Evolutionary conservation across 2,329 filamentous ascomycete species (phyloP), one percentile per base, ranked within the genome.

Genomic region (Botrytis porri): DNA sequence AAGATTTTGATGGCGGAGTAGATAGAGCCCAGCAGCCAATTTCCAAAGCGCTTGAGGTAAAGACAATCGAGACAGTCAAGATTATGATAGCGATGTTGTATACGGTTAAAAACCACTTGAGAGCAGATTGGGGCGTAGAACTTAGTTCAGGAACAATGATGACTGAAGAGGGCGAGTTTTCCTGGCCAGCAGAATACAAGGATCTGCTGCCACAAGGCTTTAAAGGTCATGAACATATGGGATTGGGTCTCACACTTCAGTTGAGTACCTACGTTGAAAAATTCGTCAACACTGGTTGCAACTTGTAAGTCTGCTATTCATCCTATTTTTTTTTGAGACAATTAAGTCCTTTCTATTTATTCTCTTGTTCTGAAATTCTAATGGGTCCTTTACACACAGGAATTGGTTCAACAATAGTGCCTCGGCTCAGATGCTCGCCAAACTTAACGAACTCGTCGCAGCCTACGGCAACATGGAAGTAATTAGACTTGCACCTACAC

Each of bases 381-480:
- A 73, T 29, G 37, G 25, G 74, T 18, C 73, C 43, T 9, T 45
- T 16, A 22, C 18, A 64, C 35, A 67, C 32, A 81, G 87, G 41
- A 85, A 84, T 16, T 90, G 88, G 88, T 89, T 89, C 78, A 84
- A 88, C 77, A 86, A 86, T 0, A 88, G 89, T 1, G 85, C 88
- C 35, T 87, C 88, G 0, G 85, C 84, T 62, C 85, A 88, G 73
- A 84, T 91, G 83, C 86, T 86, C 20, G 84, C 84, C 1, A 87
- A 90, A 76, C 78, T 91, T 37, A 89, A 89, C 77, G 80, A 81
- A 0, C 80, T 91, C 29, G 84, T 86, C 25, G 85, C 88, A 74
- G 87, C 88, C 0, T 90, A 89, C 79, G 88, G 88, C 3, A 84
- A 81, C 71, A 89, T 91, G 88, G 89, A 91, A 81, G 90, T 88